phyloP scores from a whole-genome alignment of 1,139 yeast species.

The Suhomyces taliae region DNA sequence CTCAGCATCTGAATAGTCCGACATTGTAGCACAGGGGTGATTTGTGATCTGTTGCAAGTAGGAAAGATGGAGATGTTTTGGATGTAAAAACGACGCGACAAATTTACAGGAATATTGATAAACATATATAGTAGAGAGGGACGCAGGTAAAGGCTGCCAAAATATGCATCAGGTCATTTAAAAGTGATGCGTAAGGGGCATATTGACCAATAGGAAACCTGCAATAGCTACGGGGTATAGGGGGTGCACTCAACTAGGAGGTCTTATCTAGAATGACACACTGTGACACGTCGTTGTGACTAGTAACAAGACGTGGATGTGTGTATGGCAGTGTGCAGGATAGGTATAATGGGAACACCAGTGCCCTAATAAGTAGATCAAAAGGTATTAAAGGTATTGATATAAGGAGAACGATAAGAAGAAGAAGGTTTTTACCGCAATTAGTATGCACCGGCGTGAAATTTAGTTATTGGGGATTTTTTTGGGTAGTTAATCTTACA shows the following conservation, averaged over 20 bases:
- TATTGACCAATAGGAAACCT: too few species aligned
- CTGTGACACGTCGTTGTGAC: background rate
- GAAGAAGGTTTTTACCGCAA: too few species aligned
- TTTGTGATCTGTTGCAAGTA: background rate
- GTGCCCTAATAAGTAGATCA: background rate
- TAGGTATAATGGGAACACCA: background rate
- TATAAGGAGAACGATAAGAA: background rate
- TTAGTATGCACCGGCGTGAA: too few species aligned
- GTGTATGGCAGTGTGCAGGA: background rate
- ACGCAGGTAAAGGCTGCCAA: background rate
- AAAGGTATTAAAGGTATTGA: background rate
- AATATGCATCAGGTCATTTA: background rate
- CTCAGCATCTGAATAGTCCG: conserved; percentile 4
- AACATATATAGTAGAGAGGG: background rate
- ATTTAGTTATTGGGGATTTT: too few species aligned
- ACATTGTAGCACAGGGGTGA: conserved; percentile 1
- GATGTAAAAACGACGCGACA: background rate
- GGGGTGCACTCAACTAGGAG: too few species aligned
- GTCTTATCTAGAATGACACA: too few species aligned
- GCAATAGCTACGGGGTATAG: too few species aligned
- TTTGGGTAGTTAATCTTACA: too few species aligned
- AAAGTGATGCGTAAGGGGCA: background rate
- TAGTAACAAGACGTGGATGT: background rate
- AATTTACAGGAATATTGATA: background rate
- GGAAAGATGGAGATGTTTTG: background rate